Conservation (phyloP, 768 basidiomycete species). For the Mycena olivaceomarginata region DNA sequence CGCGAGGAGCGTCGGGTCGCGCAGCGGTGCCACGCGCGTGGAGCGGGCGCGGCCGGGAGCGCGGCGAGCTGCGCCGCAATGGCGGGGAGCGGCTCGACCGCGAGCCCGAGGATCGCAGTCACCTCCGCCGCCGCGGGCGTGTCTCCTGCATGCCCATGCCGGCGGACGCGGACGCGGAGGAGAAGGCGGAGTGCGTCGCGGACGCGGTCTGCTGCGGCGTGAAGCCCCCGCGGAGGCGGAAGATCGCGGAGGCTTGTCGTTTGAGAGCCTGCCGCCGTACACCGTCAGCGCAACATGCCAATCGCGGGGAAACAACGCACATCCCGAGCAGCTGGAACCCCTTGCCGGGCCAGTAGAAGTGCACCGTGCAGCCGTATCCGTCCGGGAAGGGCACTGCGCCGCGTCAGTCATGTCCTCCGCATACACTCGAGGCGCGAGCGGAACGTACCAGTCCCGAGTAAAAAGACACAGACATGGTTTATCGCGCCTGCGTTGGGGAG, state of each 20-base stretch:
- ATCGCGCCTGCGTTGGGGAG: constrained; percentile 82
- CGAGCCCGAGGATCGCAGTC: constrained; percentile 85
- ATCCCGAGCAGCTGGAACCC: constrained; percentile 92
- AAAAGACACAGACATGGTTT: constrained; percentile 91
- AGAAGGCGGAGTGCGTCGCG: constrained; percentile 62
- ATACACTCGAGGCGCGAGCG: neutral
- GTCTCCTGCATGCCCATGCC: constrained; percentile 40
- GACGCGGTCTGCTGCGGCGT: constrained; percentile 55
- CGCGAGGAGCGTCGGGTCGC: constrained; percentile 75
- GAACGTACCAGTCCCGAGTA: constrained; percentile 82
- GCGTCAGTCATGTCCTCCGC: constrained; percentile 5
- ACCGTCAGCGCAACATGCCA: neutral
- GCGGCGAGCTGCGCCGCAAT: constrained; percentile 75
- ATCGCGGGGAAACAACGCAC: constrained; percentile 64
- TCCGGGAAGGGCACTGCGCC: constrained; percentile 84
- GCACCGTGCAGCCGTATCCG: constrained; percentile 89
- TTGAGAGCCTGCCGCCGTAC: constrained; percentile 79
- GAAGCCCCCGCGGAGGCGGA: constrained; percentile 84
- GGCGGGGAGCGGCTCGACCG: constrained; percentile 83
- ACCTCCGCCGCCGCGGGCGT: constrained; percentile 66
- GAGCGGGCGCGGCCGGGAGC: neutral
- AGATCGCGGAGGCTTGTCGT: constrained; percentile 93
- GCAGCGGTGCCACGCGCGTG: constrained; percentile 25
- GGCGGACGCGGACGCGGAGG: constrained; percentile 49
- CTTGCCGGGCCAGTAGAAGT: constrained; percentile 91